Evolutionary conservation across 2,329 filamentous ascomycete species (phyloP), one percentile per base, ranked within the genome.

Genomic region (Fusarium sp.): DNA sequence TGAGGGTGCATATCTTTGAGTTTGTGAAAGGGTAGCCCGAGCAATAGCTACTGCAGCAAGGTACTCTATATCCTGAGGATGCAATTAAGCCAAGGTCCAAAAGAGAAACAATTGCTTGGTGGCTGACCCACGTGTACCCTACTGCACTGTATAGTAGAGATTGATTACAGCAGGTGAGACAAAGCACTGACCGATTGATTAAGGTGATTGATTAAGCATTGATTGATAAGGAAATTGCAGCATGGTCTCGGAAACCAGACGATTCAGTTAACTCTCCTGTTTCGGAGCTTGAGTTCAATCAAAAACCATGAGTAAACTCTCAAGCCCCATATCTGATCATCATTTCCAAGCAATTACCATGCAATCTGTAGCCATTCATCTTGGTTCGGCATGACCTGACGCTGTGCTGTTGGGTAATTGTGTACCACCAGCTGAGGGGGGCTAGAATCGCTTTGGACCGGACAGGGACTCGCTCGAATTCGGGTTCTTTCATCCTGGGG

Each of bases 221-320:
- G 67, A 70, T 70, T 70, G 67, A 70, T 70, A 70, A 70, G 51
- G 30, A 55, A 37, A 67, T 63, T 67, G 37, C 53, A 33, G 41
- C 46, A 65, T 52, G 42, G 28, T 34, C 46, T 31, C 36, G 13
- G 46, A 31, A 16, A 31, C 23, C 23, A 23, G 8, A 38, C 12
- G 28, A 4, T 12, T 51, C 47, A 51, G 18, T 40, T 20, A 26
- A 51, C 12, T 18, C 30, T 51, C 57, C 62, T 64, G 47, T 57
- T 63, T 57, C 54, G 57, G 67, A 56, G 52, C 50, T 53, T 33
- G 20, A 8, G 49, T 52, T 30, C 28, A 16, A n/a, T 36, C 46
- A 23, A 49, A 4, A 49, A 41, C 28, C 37, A 26, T 31, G 44
- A 37, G 33, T 34, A 36, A 45, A 49, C 31, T 20, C 36, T 15